phyloP scores from a whole-genome alignment of 2,329 filamentous ascomycete species.

The Aspergillus transmontanensis region DNA sequence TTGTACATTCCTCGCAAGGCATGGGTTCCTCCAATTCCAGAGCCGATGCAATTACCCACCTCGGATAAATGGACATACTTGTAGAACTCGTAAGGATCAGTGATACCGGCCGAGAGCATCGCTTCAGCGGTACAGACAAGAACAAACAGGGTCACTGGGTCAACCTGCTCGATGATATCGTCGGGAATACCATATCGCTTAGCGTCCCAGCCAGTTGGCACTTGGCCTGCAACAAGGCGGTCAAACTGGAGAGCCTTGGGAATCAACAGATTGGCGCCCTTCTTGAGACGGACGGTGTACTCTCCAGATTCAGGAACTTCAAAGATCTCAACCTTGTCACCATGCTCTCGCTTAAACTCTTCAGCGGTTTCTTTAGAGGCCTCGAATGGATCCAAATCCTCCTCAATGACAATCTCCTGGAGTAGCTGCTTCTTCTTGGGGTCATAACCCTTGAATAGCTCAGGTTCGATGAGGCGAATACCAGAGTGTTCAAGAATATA shows the following conservation, averaged over 20 bases:
- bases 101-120: slow-evolving; percentile 89
- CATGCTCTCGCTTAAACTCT: slow-evolving; percentile 96
- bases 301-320: slow-evolving; percentile 92
- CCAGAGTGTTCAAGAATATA: slow-evolving; percentile 93
- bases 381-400: slow-evolving; percentile 96
- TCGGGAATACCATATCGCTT: slow-evolving; percentile 96
- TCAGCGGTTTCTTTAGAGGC: slow-evolving; percentile 95
- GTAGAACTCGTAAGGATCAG: slow-evolving; percentile 99
- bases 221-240: slow-evolving; percentile 93
- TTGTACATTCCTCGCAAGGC: slow-evolving; percentile 98
- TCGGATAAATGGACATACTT: slow-evolving; percentile 98
- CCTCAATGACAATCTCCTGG: slow-evolving; percentile 95
- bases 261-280: slow-evolving; percentile 91
- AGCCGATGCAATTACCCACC: slow-evolving; percentile 97
- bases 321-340: slow-evolving; percentile 96
- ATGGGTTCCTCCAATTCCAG: slow-evolving; percentile 92
- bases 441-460: slow-evolving; percentile 95
- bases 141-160: slow-evolving; percentile 92
- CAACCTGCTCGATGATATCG: slow-evolving; percentile 96
- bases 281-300: slow-evolving; percentile 91
- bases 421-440: slow-evolving; percentile 98
- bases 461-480: slow-evolving; percentile 96
- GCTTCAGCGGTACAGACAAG: slow-evolving; percentile 92
- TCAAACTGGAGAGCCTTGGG: slow-evolving; percentile 97
- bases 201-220: slow-evolving; percentile 95